These are phyloP conservation scores for Peziza echinospora DNA, from an alignment of 495 filamentous ascomycete genomes.

Conservation along the genomic window DNA sequence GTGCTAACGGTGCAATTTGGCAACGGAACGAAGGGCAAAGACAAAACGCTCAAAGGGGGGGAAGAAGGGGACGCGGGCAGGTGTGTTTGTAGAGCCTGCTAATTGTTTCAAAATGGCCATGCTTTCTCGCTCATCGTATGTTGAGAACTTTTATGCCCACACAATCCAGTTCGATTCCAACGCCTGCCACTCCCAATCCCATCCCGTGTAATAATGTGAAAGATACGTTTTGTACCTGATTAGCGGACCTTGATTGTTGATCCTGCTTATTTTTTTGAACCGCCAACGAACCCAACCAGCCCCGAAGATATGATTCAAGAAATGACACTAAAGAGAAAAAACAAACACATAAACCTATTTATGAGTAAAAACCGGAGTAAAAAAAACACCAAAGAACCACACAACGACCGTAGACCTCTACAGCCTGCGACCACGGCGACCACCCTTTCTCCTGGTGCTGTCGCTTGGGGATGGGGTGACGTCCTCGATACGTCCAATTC, in stretches of 20 bases:
- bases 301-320: neutral
- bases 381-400: neutral
- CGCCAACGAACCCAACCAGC: neutral
- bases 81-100: neutral
- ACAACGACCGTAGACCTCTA: slow-evolving; percentile 19
- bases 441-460: slow-evolving; percentile 96
- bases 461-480: slow-evolving; percentile 97
- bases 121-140: too few relatives aligned
- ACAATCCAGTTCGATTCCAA: too few relatives aligned
- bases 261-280: neutral
- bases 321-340: neutral
- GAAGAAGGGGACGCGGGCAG: neutral
- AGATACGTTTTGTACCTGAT: neutral
- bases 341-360: neutral
- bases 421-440: slow-evolving; percentile 99
- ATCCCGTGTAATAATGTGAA: neutral
- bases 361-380: neutral
- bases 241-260: neutral
- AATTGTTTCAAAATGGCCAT: neutral
- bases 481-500: slow-evolving; percentile 98
- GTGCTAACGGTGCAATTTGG: neutral
- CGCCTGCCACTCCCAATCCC: neutral
- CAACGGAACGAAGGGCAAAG: neutral
- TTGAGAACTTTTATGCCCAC: too few relatives aligned
- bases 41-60: too few relatives aligned